Percentiles rank a stretch among this genome's conserved stretches.
phyloP scores from a whole-genome alignment of 257 asterid genomes.

The Scutellaria galericulata region DNA sequence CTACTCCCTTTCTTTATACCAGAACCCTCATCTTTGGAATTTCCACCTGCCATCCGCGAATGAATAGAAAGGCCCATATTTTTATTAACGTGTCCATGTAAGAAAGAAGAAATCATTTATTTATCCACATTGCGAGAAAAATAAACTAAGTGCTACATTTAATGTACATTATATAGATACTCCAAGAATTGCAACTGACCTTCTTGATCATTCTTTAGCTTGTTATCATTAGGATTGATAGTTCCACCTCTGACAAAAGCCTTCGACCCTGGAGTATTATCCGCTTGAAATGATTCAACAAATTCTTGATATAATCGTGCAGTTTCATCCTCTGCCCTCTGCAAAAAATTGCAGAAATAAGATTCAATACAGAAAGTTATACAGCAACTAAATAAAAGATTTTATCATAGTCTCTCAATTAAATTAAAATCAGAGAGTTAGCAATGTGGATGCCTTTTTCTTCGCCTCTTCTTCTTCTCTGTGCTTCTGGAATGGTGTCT shows the following conservation, averaged over 20 bases:
- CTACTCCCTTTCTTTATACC: slow-evolving; percentile 99
- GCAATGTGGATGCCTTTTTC: slow-evolving; percentile 61
- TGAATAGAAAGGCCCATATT: slow-evolving; percentile 93
- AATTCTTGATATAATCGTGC: slow-evolving; percentile 85
- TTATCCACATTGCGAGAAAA: slow-evolving; percentile 52
- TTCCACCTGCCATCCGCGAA: slow-evolving; percentile 99
- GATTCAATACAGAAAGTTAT: neutral
- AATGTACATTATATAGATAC: slow-evolving; percentile 13
- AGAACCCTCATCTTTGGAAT: slow-evolving; percentile 99
- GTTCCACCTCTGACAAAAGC: slow-evolving; percentile 88
- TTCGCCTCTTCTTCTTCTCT: slow-evolving; percentile 95
- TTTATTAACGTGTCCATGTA: slow-evolving; percentile 82
- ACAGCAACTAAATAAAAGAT: neutral
- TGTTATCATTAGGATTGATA: slow-evolving; percentile 79
- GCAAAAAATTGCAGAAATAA: slow-evolving; percentile 25
- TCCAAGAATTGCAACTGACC: slow-evolving; percentile 56
- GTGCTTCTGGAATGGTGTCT: slow-evolving; percentile 95
- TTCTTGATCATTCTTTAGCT: slow-evolving; percentile 62
- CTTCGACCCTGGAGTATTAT: slow-evolving; percentile 80
- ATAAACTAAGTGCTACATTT: slow-evolving; percentile 30
- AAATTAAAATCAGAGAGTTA: slow-evolving; percentile 9
- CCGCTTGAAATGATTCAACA: slow-evolving; percentile 80
- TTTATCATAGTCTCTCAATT: slow-evolving; percentile 6
- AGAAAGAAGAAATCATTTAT: slow-evolving; percentile 62
- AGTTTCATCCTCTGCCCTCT: slow-evolving; percentile 94